Evolutionary conservation across 2,329 filamentous ascomycete species (phyloP).

Genomic region (Paecilomyces sp.): DNA sequence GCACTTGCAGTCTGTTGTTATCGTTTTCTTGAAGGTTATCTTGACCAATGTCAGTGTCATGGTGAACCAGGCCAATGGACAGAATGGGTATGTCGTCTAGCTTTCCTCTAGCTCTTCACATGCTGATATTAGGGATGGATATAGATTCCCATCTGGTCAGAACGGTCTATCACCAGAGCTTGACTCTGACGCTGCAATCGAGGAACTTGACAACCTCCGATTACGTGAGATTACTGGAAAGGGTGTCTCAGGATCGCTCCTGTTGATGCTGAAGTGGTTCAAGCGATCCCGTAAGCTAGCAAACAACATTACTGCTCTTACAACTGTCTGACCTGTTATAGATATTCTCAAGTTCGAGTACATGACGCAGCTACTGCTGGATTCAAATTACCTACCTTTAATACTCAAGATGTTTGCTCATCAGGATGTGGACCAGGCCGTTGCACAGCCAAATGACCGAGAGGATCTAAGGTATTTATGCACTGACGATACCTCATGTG

Average conservation of each 20-base stretch:
- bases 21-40: constrained; percentile 84
- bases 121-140: constrained; percentile 14
- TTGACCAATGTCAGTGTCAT: constrained; percentile 82
- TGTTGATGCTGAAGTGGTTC: constrained; percentile 93
- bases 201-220: constrained; percentile 75
- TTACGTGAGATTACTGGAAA: constrained; percentile 84
- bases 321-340: constrained; percentile 29
- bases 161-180: constrained; percentile 15
- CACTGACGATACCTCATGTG: background rate
- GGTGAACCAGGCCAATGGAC: constrained; percentile 51
- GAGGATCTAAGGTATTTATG: constrained; percentile 65
- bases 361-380: constrained; percentile 82
- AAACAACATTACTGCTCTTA: background rate
- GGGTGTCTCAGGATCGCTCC: constrained; percentile 79
- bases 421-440: constrained; percentile 84
- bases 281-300: constrained; percentile 74
- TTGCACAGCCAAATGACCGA: constrained; percentile 78
- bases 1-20: constrained; percentile 84
- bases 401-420: constrained; percentile 90
- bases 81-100: constrained; percentile 32
- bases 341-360: constrained; percentile 96
- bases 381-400: constrained; percentile 90
- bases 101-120: background rate
- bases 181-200: constrained; percentile 40
- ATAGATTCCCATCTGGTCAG: constrained; percentile 12